Evolutionary conservation across 176 grass and related monocot species (phyloP), one percentile per base, ranked within the genome.

Genomic region (Alloteropsis semialata): DNA sequence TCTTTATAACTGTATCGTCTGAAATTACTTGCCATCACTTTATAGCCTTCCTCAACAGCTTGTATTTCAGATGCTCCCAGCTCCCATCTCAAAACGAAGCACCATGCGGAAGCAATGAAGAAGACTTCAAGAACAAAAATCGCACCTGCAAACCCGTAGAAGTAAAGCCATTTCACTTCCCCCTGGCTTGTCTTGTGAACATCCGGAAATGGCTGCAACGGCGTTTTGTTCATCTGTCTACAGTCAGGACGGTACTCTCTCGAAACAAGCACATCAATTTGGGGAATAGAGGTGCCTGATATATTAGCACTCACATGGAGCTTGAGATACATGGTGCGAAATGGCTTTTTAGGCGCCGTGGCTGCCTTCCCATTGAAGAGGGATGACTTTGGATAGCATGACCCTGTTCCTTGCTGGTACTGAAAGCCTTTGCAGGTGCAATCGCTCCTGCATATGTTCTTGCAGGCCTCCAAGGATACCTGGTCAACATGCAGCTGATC

Each of bases 111-210:
- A 41, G 73, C 53, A 54, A 84, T 78, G 68, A 88, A 78, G 24
- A 84, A 53, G 62, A 45, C 63, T 82, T 88, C 86, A 41, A 88
- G 74, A 16, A 77, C 80, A 77, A 88, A 59, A 61, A 84, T 58
- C 34, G 64, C 81, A 32, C 67, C 59, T 64, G 77, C 34, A 72
- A 88, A 88, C 46, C 86, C 79, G 32, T 84, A 84, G 80, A 84
- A 77, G 49, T 84, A 88, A 71, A 88, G 22, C 86, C 80, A 88
- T 83, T 77, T 84, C 28, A 28, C 21, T 77, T 60, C 74, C 25
- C 41, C 69, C n/a, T 38, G 68, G 16, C 45, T 61, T 29, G 38
- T 42, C 36, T 67, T 58, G 57, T 55, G 70, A 54, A 54, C 56
- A 50, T 77, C 65, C 5, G 49, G 41, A 64, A 60, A 59, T 27